Evolutionary conservation across 2,329 filamentous ascomycete species (phyloP).

Genomic region (Phoma sp.): DNA sequence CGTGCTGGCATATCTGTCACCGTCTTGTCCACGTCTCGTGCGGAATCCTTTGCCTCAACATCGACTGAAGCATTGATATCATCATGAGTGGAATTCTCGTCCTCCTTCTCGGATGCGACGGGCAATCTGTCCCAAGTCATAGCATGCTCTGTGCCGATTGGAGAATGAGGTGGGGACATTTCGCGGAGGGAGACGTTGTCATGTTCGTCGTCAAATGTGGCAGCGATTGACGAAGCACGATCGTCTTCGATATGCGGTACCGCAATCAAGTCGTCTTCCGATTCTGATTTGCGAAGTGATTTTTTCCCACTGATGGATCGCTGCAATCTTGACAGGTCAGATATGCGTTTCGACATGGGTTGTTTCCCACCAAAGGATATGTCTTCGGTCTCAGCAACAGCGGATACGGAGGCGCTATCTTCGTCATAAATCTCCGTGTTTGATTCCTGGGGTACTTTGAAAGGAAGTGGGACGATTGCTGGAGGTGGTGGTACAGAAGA

Average conservation of each 20-base stretch:
- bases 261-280: constrained; percentile 47
- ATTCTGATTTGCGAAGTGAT: constrained; percentile 29
- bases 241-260: constrained; percentile 47
- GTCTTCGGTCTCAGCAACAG: constrained; percentile 46
- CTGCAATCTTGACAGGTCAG: constrained; percentile 39
- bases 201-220: constrained; percentile 64
- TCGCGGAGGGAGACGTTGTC: constrained; percentile 48
- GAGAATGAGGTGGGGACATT: constrained; percentile 36
- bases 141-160: constrained; percentile 25
- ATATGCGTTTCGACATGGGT: constrained; percentile 47
- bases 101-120: background rate
- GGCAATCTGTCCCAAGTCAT: background rate
- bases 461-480: constrained; percentile 69
- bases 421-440: constrained; percentile 54
- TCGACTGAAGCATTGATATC: background rate
- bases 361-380: constrained; percentile 13
- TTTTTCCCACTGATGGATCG: constrained; percentile 22
- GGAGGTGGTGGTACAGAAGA: constrained; percentile 55
- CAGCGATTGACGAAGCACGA: constrained; percentile 56
- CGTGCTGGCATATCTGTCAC: background rate
- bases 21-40: background rate
- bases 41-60: background rate
- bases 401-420: constrained; percentile 64
- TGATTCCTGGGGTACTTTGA: constrained; percentile 61
- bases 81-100: background rate